phyloP scores from a whole-genome alignment of 441 rosid genomes.

The Cnidoscolus chayamansa region DNA sequence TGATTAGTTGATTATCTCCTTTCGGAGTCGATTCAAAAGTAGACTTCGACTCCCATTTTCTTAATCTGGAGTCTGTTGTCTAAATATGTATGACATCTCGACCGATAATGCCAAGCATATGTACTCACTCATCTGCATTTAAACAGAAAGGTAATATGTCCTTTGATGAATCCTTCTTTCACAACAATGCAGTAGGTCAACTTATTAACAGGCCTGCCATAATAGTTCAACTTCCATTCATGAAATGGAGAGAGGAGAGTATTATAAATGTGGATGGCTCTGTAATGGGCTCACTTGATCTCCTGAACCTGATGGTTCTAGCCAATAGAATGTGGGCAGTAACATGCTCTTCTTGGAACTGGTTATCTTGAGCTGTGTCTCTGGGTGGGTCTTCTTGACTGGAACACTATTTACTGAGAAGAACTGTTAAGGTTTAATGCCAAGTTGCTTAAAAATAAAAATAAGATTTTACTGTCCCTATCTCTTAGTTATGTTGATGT shows the following conservation, averaged over 20 bases:
- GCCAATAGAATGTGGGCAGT: not conserved
- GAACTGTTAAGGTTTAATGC: not conserved
- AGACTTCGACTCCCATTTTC: not conserved
- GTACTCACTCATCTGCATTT: not conserved
- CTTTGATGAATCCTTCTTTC: not conserved
- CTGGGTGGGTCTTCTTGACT: not conserved
- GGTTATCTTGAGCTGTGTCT: not conserved
- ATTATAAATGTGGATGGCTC: too few relatives aligned
- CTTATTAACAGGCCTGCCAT: not conserved
- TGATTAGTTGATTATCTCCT: slow-evolving; percentile 2
- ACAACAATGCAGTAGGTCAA: not conserved
- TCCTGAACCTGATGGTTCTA: not conserved
- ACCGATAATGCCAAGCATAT: not conserved
- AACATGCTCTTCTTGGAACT: not conserved
- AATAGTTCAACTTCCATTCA: not conserved
- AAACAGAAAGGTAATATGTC: not conserved
- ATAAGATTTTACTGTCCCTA: too few relatives aligned
- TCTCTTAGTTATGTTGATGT: too few relatives aligned
- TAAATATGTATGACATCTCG: not conserved
- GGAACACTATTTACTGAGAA: not conserved
- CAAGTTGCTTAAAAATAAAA: not conserved
- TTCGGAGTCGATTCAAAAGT: not conserved
- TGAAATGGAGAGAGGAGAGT: too few relatives aligned
- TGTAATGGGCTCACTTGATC: not conserved
- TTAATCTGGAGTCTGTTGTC: not conserved